phyloP scores from a whole-genome alignment of 805 yeast species.

The Barnettozyma wickerhamii region DNA sequence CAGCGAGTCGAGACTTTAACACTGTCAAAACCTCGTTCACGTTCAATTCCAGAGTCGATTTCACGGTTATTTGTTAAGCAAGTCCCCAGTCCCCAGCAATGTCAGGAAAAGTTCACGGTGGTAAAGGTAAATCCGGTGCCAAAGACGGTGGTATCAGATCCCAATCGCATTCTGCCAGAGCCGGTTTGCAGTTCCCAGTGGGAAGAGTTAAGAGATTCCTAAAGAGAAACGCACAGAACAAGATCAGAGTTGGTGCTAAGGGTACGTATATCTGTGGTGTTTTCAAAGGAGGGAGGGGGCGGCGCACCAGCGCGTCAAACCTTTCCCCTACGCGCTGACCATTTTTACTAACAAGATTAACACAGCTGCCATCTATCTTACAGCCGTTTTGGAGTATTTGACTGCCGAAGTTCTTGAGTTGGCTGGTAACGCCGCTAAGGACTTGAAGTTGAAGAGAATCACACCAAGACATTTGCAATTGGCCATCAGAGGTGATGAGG shows the following conservation, averaged over 20 bases:
- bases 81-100: slow-evolving; percentile 31
- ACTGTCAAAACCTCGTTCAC: background rate
- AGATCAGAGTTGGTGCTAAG: slow-evolving; percentile 76
- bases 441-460: slow-evolving; percentile 96
- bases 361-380: slow-evolving; percentile 83
- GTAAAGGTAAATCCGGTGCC: slow-evolving; percentile 92
- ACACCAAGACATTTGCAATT: slow-evolving; percentile 96
- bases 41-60: background rate
- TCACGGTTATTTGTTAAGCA: background rate
- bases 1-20: background rate
- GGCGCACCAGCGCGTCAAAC: no score
- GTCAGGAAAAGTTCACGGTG: slow-evolving; percentile 97
- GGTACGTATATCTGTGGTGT: slow-evolving; percentile 28
- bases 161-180: slow-evolving; percentile 90
- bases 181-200: slow-evolving; percentile 95
- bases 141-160: slow-evolving; percentile 59
- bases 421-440: slow-evolving; percentile 98
- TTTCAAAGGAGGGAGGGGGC: no score
- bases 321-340: no score
- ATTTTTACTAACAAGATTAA: slow-evolving; percentile 13
- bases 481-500: slow-evolving; percentile 98
- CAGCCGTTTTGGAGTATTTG: slow-evolving; percentile 92
- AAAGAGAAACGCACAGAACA: slow-evolving; percentile 85
- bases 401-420: slow-evolving; percentile 96
- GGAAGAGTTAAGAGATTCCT: slow-evolving; percentile 98